Base-by-base conservation (phyloP, 2,329 filamentous ascomycete genomes). In the Aspergillus sp. region DNA sequence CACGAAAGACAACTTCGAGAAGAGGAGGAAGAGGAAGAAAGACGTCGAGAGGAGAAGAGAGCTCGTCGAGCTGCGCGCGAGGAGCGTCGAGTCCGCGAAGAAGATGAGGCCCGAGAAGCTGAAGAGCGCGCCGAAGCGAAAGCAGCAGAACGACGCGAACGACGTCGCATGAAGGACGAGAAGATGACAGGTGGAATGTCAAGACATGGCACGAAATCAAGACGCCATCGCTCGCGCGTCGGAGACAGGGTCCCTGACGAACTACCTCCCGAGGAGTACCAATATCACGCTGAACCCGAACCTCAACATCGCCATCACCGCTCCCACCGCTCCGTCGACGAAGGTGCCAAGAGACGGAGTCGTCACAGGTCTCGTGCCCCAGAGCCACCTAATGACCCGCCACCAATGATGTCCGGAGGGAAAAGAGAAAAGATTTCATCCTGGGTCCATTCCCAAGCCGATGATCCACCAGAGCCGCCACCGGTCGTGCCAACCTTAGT, bases 401-500 rank as follows among this genome's bases (percentile, higher is more conserved):
- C 56, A 1, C 63, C 65, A 27, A 59, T 66, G 50, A 64, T 63
- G 53, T 55, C 59, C 27, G 65, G 67, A 17, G 68, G 62, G n/a
- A 52, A 60, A 19, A 71, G 69, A 54, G 70, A 76, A 46, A 75
- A 76, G 57, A 76, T 72, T 30, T 73, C 72, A 6, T 74, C 71
- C 5, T 77, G 74, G 74, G 66, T 77, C 6, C 64, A 76, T 50
- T 73, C 71, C 2, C 73, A 75, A 54, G 62, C 67, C 7, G 68
- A 66, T 22, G 73, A 76, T 17, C 74, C 73, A 13, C 73, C 74
- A 0, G 73, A 75, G 45, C 65, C 70, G 7, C 74, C 74, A 2
- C 72, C 68, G 23, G 61, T 75, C 13, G 66, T 73, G 7, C 66
- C 65, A 3, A 75, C 74, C 7, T 67, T 77, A 19, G 53, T 76